Evolutionary conservation across 2,329 filamentous ascomycete species (phyloP).

Genomic region (Aspergillus arachidicola): DNA sequence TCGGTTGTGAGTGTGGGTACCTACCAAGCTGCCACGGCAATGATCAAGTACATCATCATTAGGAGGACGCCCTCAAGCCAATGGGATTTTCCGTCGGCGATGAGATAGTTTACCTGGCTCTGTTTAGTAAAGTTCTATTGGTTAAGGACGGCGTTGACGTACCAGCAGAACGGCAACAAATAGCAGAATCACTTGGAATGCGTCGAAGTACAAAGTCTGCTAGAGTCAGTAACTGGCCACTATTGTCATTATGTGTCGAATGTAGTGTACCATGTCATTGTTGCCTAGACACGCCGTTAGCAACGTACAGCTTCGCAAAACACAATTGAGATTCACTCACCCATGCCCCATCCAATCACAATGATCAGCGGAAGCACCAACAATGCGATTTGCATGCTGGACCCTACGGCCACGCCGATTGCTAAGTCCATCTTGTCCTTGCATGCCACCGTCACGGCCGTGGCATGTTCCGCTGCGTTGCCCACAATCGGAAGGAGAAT

Average conservation of each 20-base stretch:
- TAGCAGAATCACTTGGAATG: conserved; percentile 75
- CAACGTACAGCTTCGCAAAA: not conserved
- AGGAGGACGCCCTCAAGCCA: conserved; percentile 65
- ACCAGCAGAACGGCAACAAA: conserved; percentile 58
- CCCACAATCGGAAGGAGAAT: conserved; percentile 68
- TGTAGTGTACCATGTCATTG: conserved; percentile 55
- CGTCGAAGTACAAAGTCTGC: conserved; percentile 75
- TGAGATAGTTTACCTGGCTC: conserved; percentile 62
- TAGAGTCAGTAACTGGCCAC: conserved; percentile 15
- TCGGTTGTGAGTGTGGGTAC: conserved; percentile 10
- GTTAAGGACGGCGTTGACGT: conserved; percentile 12
- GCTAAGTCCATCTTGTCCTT: conserved; percentile 72
- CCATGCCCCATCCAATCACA: conserved; percentile 63
- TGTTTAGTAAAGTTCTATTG: conserved; percentile 10
- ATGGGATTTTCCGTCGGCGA: conserved; percentile 61
- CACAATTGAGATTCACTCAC: conserved; percentile 22
- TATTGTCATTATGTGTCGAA: not conserved
- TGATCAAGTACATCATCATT: conserved; percentile 64
- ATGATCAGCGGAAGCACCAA: conserved; percentile 64
- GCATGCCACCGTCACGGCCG: conserved; percentile 62
- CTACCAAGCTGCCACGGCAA: conserved; percentile 62
- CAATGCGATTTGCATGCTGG: conserved; percentile 66
- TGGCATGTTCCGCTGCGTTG: conserved; percentile 68
- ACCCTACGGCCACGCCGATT: conserved; percentile 67
- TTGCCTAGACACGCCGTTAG: conserved; percentile 39